These are phyloP conservation scores for bread wheat (Triticum aestivum) DNA, from an alignment of 176 grass and related monocot genomes.

Conservation along the genomic window DNA sequence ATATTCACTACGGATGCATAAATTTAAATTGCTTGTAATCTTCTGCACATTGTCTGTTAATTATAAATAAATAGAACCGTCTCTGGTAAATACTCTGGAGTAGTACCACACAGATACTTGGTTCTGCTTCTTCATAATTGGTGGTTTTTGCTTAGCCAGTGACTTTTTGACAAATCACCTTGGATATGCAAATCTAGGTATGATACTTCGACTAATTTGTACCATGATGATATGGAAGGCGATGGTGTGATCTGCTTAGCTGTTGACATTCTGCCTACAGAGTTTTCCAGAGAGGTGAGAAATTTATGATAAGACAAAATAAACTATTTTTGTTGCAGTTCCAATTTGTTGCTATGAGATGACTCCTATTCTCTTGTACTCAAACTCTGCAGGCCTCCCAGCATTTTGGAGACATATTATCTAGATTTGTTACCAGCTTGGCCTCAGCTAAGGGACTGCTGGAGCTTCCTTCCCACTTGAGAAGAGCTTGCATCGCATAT, in stretches of 20 bases:
- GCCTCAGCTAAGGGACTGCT: constrained; percentile 50
- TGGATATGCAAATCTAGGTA: constrained; percentile 52
- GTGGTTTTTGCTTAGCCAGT: not conserved
- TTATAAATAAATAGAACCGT: not conserved
- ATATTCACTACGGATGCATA: constrained; percentile 12
- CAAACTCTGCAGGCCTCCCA: constrained; percentile 75
- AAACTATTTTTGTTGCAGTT: constrained; percentile 2
- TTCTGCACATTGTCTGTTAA: not conserved
- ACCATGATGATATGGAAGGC: constrained; percentile 78
- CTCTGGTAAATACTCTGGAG: not conserved
- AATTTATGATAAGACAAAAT: not conserved
- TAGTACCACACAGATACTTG: not conserved
- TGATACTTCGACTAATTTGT: constrained; percentile 67
- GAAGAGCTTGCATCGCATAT: constrained; percentile 85
- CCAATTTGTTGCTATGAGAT: not conserved
- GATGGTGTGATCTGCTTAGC: constrained; percentile 84
- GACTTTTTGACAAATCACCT: constrained; percentile 12
- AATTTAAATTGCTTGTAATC: not conserved
- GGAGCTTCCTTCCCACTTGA: constrained; percentile 84
- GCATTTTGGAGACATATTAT: constrained; percentile 95
- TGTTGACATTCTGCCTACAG: constrained; percentile 92
- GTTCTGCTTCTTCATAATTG: not conserved
- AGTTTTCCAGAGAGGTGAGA: constrained; percentile 88
- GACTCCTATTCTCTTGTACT: constrained; percentile 5
- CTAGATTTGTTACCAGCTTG: constrained; percentile 66